A percentile compares a stretch with the other conserved stretches of the same genome.
phyloP scores from a whole-genome alignment of 805 yeast genomes.

The Debaryomyces hansenii region DNA sequence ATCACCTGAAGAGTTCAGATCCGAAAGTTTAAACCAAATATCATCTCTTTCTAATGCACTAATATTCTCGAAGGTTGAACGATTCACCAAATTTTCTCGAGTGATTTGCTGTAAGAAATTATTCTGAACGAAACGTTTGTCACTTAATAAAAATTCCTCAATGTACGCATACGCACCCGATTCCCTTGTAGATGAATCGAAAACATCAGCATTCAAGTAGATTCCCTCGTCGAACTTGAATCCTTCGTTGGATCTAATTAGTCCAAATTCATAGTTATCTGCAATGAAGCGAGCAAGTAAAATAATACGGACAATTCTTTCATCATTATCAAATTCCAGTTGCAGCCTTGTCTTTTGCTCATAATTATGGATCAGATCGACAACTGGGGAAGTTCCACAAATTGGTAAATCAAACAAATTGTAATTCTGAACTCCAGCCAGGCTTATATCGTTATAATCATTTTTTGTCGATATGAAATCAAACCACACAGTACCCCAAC shows the following conservation, averaged over 20 bases:
- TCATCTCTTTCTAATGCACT: slow-evolving; percentile 27
- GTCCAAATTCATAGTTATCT: slow-evolving; percentile 53
- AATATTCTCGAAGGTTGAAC: slow-evolving; percentile 6
- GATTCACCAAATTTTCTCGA: slow-evolving; percentile 24
- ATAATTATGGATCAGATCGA: slow-evolving; percentile 13
- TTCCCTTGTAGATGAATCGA: slow-evolving; percentile 16
- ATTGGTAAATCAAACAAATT: slow-evolving; percentile 65
- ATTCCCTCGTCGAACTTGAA: slow-evolving; percentile 42
- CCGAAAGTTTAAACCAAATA: slow-evolving; percentile 18
- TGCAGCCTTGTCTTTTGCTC: slow-evolving; percentile 19
- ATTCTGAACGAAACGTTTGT: slow-evolving; percentile 42
- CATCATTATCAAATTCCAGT: slow-evolving; percentile 45
- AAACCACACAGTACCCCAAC: slow-evolving; percentile 85
- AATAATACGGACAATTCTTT: slow-evolving; percentile 51
- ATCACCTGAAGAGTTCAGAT: slow-evolving; percentile 7
- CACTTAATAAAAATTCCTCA: slow-evolving; percentile 38
- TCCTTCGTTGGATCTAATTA: slow-evolving; percentile 45
- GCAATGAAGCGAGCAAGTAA: slow-evolving; percentile 53
- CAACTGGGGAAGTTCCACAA: slow-evolving; percentile 50
- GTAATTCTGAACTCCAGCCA: slow-evolving; percentile 55
- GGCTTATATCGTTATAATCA: slow-evolving; percentile 48
- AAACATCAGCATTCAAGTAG: slow-evolving; percentile 23
- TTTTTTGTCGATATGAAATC: slow-evolving; percentile 56
- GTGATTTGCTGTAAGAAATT: slow-evolving; percentile 38
- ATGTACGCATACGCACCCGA: slow-evolving; percentile 24